Conservation (phyloP, 192 early-diverging fungal species). For the Coemansia sp. region DNA sequence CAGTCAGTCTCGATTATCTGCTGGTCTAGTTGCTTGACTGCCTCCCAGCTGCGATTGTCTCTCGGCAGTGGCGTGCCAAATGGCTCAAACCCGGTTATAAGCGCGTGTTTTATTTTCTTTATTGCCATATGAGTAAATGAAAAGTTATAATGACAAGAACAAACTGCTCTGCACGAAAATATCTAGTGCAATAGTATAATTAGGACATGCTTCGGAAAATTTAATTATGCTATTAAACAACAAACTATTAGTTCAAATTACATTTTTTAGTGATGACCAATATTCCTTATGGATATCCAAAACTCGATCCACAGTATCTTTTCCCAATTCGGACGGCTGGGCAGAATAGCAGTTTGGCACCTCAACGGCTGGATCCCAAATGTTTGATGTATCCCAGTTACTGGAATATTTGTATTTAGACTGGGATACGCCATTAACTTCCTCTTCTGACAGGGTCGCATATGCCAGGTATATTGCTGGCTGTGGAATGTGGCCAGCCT, state of each 20-base stretch:
- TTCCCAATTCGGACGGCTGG: constrained; percentile 28
- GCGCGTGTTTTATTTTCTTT: constrained; percentile 24
- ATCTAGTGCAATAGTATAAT: too few species aligned
- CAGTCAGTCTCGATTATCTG: constrained; percentile 9
- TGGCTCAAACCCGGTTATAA: constrained; percentile 55
- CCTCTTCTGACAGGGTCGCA: constrained; percentile 33
- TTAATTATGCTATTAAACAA: constrained; percentile 1
- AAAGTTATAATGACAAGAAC: too few species aligned
- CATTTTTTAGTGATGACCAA: constrained; percentile 13
- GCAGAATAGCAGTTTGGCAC: constrained; percentile 21
- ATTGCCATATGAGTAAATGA: neutral
- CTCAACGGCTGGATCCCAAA: constrained; percentile 31
- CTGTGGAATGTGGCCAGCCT: constrained; percentile 25
- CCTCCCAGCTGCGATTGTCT: constrained; percentile 56
- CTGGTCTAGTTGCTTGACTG: constrained; percentile 27
- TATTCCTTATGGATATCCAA: constrained; percentile 19
- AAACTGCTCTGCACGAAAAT: too few species aligned
- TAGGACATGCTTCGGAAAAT: too few species aligned
- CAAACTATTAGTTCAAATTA: neutral
- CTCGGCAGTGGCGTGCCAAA: constrained; percentile 43
- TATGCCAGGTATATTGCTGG: constrained; percentile 31
- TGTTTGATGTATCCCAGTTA: constrained; percentile 16
- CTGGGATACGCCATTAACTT: constrained; percentile 31
- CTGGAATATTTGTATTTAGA: constrained; percentile 3
- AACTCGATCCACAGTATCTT: constrained; percentile 27